Base-by-base conservation (phyloP, 495 filamentous ascomycete genomes). In the Pseudevernia furfuracea region DNA sequence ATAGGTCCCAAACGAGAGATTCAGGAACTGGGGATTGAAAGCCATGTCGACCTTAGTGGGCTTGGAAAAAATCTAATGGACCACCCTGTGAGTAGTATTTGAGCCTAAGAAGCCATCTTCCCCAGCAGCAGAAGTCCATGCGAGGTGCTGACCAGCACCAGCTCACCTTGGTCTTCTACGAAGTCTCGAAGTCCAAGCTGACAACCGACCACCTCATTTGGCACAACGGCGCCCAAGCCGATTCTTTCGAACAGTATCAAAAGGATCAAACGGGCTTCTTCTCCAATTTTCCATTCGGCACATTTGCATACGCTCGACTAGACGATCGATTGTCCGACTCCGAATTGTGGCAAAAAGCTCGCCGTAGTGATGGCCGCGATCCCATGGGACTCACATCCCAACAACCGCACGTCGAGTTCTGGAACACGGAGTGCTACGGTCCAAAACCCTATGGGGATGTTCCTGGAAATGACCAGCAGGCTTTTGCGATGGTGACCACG, bases 91-190 rank as follows among this genome's bases (percentile, higher is more conserved):
- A 48, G 44, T 23, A 21, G n/a, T 23, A 10, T 48, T 11, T 23
- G n/a, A 48, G 21, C n/a, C 19, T 23, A 3, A n/a, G 10, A 48
- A 48, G 6, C n/a, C 44, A 48, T 11, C 1, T 23, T 1, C 17
- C 8, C 44, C 8, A 48, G 44, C 44, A 23, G 44, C 7, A 48
- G n/a, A 48, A 48, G 44, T 23, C 21, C 14, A 64, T 46, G 61
- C 21, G n/a, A 59, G 19, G 7, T 41, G 38, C 43, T 62, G 23
- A 62, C 34, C 14, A 43, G 59, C 58, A 25, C 46, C 66, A 28
- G 73, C 72, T 62, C 39, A 67, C 60, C 62, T 71, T 70, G 68
- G 70, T 68, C 60, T 77, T 68, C 64, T 79, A 76, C 65, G 75
- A 77, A 68, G 43, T 72, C 49, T 62, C 53, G 44, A 60, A 74